A percentile compares a stretch with the other conserved stretches of the same genome.
Evolutionary conservation across 2,329 filamentous ascomycete genomes (phyloP).

Genomic region (Penicillium sp.): DNA sequence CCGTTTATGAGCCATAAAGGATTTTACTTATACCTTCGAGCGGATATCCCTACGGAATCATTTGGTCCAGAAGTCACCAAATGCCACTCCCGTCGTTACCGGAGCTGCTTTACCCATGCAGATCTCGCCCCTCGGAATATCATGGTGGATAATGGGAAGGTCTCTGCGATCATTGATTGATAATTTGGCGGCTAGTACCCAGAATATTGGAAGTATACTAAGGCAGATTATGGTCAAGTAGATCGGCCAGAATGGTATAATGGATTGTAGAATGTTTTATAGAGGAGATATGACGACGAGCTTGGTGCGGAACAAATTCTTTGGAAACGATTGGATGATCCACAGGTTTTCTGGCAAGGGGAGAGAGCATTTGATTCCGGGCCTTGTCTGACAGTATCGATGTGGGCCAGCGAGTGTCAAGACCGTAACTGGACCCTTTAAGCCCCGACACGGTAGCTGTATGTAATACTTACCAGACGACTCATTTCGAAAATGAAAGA

Average conservation of each 20-base stretch:
- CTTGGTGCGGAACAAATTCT: not conserved
- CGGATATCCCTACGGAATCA: not conserved
- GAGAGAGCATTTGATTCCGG: not conserved
- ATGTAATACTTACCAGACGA: too few relatives aligned
- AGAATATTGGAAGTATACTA: constrained; percentile 5
- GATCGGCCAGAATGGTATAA: not conserved
- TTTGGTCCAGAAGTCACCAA: not conserved
- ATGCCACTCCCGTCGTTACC: not conserved
- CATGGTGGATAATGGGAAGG: not conserved
- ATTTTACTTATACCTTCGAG: not conserved
- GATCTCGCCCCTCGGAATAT: not conserved
- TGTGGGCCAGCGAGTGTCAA: too few relatives aligned
- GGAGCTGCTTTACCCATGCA: not conserved
- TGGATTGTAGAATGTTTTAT: not conserved
- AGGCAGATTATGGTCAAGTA: not conserved
- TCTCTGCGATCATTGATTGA: constrained; percentile 2
- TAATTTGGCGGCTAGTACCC: constrained; percentile 1
- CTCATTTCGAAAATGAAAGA: too few relatives aligned
- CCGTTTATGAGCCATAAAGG: not conserved
- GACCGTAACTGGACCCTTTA: too few relatives aligned
- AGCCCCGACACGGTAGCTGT: too few relatives aligned
- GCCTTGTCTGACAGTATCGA: not conserved
- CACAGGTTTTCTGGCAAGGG: not conserved
- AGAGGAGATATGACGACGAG: not conserved
- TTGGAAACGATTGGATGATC: not conserved